Evolutionary conservation across 495 filamentous ascomycete species (phyloP).

Genomic region (Aeminium ludgeri): DNA sequence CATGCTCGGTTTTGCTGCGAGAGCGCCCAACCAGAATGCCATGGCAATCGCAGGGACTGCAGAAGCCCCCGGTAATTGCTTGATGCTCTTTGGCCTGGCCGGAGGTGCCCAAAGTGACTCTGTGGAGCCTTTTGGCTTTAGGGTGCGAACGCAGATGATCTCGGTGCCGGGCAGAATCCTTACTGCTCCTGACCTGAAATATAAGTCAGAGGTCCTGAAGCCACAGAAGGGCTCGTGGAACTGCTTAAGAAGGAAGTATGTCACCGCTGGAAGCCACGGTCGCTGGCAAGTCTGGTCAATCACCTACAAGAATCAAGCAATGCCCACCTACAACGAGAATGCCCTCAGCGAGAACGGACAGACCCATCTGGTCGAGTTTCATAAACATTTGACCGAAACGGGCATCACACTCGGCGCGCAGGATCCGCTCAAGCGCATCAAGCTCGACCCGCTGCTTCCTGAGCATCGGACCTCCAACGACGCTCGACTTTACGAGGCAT

Average conservation of each 20-base stretch:
- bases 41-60: slow-evolving; percentile 35
- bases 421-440: background rate
- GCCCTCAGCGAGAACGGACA: background rate
- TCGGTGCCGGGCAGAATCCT: slow-evolving; percentile 13
- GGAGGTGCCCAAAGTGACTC: background rate
- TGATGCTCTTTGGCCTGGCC: slow-evolving; percentile 30
- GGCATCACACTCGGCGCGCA: slow-evolving; percentile 11
- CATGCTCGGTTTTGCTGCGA: slow-evolving; percentile 58
- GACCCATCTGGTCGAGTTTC: no score
- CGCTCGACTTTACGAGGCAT: background rate
- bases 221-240: slow-evolving; percentile 12
- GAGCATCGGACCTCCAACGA: slow-evolving; percentile 6
- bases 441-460: background rate
- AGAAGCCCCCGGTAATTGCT: slow-evolving; percentile 28
- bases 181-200: slow-evolving; percentile 4
- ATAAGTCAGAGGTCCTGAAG: background rate
- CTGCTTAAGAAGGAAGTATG: slow-evolving; percentile 1
- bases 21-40: slow-evolving; percentile 47
- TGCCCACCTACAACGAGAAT: no score
- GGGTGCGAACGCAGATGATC: slow-evolving; percentile 5
- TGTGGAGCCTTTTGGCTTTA: slow-evolving; percentile 8
- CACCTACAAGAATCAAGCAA: background rate
- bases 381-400: no score
- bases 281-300: slow-evolving; percentile 14
- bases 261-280: background rate